A percentile compares a stretch with the other conserved stretches of the same genome.
phyloP scores from a whole-genome alignment of 495 filamentous ascomycete species.

The Jackrogersella multiformis region DNA sequence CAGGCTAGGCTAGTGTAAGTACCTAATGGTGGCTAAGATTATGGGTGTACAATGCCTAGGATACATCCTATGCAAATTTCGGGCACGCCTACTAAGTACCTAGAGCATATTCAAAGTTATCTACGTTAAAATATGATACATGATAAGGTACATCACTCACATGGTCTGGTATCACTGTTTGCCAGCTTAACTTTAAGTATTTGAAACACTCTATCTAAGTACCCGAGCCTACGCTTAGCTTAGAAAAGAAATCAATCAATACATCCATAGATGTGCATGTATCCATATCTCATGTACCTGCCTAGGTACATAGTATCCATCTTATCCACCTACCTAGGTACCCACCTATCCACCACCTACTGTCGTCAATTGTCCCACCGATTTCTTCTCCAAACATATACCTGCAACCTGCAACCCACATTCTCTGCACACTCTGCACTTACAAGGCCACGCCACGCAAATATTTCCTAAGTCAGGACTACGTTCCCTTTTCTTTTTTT shows the following conservation, averaged over 20 bases:
- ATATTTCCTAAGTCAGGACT: constrained; percentile 20
- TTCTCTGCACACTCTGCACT: not conserved
- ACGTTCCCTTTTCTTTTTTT: constrained; percentile 22
- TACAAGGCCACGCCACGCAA: constrained; percentile 25
- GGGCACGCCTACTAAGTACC: not conserved
- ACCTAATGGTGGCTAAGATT: not conserved
- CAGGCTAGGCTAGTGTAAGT: too few relatives aligned
- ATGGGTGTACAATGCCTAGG: too few relatives aligned
- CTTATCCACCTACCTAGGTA: too few relatives aligned
- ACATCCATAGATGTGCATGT: constrained; percentile 7
- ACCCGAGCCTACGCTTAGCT: constrained; percentile 30
- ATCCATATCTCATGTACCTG: constrained; percentile 10
- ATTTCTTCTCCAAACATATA: constrained; percentile 21
- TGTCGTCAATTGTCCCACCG: constrained; percentile 16
- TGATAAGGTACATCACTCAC: not conserved
- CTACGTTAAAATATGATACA: not conserved
- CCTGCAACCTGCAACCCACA: constrained; percentile 16
- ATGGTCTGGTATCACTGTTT: too few relatives aligned
- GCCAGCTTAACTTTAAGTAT: not conserved
- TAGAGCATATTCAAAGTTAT: not conserved
- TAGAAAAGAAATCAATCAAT: not conserved
- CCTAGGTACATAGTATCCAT: too few relatives aligned
- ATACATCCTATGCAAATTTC: not conserved
- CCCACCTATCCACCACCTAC: constrained; percentile 5
- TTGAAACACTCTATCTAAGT: not conserved